Evolutionary conservation across 495 filamentous ascomycete genomes (phyloP).

Genomic region (Trypethelium eluteriae): DNA sequence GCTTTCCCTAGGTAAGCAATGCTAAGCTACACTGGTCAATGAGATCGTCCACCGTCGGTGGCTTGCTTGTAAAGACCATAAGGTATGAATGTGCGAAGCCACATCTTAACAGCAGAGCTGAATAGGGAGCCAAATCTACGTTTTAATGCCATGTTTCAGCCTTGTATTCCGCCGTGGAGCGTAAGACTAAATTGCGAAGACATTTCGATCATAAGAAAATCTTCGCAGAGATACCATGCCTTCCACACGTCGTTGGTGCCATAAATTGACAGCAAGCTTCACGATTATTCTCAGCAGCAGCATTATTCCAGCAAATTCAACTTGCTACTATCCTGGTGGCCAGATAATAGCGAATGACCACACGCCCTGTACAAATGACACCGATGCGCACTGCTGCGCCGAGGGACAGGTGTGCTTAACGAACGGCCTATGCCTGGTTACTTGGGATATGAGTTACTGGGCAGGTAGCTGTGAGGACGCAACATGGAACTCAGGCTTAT

Average conservation of each 20-base stretch:
- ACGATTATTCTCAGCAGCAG: background rate
- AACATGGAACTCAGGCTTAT: constrained; percentile 1
- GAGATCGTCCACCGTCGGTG: too few species aligned
- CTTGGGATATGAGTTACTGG: constrained; percentile 7
- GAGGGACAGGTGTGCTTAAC: constrained; percentile 1
- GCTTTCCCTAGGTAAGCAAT: too few species aligned
- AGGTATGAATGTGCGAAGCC: too few species aligned
- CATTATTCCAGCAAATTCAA: background rate
- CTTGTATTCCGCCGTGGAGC: too few species aligned
- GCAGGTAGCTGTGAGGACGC: background rate
- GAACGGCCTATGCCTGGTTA: background rate
- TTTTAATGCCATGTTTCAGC: too few species aligned
- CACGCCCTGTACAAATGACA: background rate
- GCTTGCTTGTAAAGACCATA: too few species aligned
- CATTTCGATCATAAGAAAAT: background rate
- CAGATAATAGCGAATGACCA: background rate
- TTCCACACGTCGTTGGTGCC: background rate
- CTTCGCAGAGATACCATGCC: background rate
- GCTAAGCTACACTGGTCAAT: too few species aligned
- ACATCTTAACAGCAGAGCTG: too few species aligned
- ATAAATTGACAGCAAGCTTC: background rate
- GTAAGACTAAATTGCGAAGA: too few species aligned
- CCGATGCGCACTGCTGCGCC: background rate
- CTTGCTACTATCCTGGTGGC: constrained; percentile 2
- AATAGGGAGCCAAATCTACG: too few species aligned